Evolutionary conservation across 192 early-diverging fungal species (phyloP).

Genomic region (Phlyctochytrium arcticum): DNA sequence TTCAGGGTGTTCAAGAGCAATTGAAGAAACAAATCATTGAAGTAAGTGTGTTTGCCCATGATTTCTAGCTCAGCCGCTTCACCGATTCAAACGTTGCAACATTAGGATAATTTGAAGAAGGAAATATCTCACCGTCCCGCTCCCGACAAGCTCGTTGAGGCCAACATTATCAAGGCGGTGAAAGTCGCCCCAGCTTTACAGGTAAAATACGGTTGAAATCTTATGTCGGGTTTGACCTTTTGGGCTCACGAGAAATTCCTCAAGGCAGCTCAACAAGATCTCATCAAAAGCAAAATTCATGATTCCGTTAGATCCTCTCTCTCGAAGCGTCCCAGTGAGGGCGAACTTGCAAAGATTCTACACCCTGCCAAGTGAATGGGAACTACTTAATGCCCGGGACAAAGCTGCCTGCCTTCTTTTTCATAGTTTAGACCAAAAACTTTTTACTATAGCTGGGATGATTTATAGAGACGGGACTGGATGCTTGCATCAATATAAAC

Average conservation of each 20-base stretch:
- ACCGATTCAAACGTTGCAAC: background rate
- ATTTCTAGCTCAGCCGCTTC: background rate
- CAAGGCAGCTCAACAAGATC: background rate
- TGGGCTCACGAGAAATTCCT: background rate
- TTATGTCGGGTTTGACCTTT: background rate
- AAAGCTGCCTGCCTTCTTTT: too few relatives aligned
- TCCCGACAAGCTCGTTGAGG: background rate
- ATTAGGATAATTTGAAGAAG: constrained; percentile 3
- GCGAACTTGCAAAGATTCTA: background rate
- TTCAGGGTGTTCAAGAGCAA: background rate
- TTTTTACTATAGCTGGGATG: too few relatives aligned
- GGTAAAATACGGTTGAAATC: background rate
- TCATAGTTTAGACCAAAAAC: too few relatives aligned
- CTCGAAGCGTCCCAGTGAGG: constrained; percentile 2
- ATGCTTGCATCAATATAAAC: too few relatives aligned
- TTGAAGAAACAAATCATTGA: constrained; percentile 6
- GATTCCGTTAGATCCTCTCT: background rate
- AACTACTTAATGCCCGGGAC: too few relatives aligned
- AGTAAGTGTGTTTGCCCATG: background rate
- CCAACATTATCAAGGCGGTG: background rate
- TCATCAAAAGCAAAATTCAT: background rate
- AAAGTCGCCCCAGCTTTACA: constrained; percentile 3
- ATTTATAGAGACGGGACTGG: too few relatives aligned
- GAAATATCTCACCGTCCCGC: background rate
- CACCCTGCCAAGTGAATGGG: background rate